Percentiles rank a stretch among this genome's conserved stretches.
Conservation (phyloP, 208 protist genomes). For the Leishmania gerbilli region DNA sequence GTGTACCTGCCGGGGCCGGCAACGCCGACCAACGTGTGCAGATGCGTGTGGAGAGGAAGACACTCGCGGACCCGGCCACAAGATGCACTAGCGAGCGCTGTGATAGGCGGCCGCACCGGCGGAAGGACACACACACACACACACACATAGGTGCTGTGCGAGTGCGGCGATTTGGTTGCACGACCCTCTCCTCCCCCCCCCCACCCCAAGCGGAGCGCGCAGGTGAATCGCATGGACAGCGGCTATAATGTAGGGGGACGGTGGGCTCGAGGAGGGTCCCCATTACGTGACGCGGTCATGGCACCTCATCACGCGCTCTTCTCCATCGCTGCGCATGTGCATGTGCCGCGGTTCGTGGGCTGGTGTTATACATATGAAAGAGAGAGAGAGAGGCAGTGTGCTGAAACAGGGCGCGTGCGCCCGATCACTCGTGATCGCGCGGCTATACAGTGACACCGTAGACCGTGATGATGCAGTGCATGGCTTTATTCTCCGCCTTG, state of each 20-base stretch:
- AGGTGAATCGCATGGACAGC: not conserved
- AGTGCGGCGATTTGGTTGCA: not conserved
- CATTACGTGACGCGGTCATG: not conserved
- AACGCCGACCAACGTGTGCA: not conserved
- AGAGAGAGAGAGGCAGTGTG: not conserved
- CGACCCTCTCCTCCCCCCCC: not conserved
- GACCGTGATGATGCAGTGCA: slow-evolving; percentile 86
- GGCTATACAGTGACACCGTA: slow-evolving; percentile 77
- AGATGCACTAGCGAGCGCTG: no score
- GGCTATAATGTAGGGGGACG: not conserved
- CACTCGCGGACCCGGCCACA: no score
- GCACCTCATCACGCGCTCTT: not conserved
- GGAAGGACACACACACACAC: not conserved
- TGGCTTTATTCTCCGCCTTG: slow-evolving; percentile 78
- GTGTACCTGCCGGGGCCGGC: not conserved
- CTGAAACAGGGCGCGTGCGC: not conserved
- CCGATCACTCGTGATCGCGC: not conserved
- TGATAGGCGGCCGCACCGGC: not conserved
- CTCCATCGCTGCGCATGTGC: not conserved
- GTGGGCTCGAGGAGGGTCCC: not conserved
- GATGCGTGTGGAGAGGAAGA: not conserved
- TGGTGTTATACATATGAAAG: not conserved
- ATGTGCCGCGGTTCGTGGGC: not conserved
- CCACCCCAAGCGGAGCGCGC: not conserved
- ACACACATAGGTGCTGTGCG: not conserved